Evolutionary conservation across 306 rosid species (phyloP), one percentile per base, ranked within the genome.

Genomic region (Trifolium pratense): DNA sequence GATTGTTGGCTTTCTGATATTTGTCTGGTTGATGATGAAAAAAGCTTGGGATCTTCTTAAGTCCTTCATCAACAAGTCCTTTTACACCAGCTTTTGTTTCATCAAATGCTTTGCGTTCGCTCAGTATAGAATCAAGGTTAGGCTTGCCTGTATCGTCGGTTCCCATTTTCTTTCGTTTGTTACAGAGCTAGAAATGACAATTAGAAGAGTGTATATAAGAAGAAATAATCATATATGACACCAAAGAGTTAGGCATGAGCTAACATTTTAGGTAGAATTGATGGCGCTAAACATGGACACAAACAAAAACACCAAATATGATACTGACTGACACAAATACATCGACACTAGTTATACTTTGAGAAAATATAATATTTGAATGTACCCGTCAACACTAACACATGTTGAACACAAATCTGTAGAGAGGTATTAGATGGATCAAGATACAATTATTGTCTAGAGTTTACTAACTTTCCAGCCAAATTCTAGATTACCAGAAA

Each of bases 1-100:
- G 5, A 62, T 70, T 43, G 16, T 36, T 59, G 84, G 59, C 57
- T 40, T 71, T 70, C 2, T 66, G 46, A 46, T 48, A 61, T 40
- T 73, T 37, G 4, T 71, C 56, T 5, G 61, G 79, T 53, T 69
- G 74, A 2, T 76, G 77, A 64, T 68, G 75, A 51, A 89, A 91
- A 1, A 91, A 55, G n/a, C 37, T 62, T 3, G 92, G 94, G 10
- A 91, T 63, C 43, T 84, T 68, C 1, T 83, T 68, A 21, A 82
- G 10, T 3, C 88, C 89, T 15, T 84, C 80, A 85, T 90, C 96
- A n/a, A 83, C 84, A 25, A 88, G 85, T 5, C 96, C 83, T 48
- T 79, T 73, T 2, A 79, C 83, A 14, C 83, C 83, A 34, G 63
- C 18, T 73, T 73, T 73, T 13, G 79, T 67, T 74, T 66, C 83